Base-by-base conservation (phyloP, 192 early-diverging fungal genomes). In the Rhizoclosmatium globosum region DNA sequence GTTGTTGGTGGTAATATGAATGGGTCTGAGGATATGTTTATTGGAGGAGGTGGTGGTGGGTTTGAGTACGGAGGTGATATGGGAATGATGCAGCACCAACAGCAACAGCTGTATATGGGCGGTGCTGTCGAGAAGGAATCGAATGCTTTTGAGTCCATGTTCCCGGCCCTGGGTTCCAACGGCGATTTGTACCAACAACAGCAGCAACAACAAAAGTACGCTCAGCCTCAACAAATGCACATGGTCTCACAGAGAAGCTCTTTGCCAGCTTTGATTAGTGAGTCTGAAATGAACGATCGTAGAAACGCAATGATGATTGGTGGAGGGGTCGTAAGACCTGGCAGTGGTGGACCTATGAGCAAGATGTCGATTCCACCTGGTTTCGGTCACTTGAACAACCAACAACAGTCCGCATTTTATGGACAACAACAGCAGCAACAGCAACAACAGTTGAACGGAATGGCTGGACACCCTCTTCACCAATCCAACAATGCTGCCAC, bases 351-450 rank as follows among this genome's bases (percentile, higher is more conserved):
- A 31, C 31, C 9, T 13, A 53, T 53, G 15, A 13, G 45, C 47
- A 50, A 47, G 41, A 61, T 48, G 23, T 48, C 67, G 39, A 39
- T 53, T 46, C 77, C 60, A 41, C 44, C 62, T 57, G 58, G 67
- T 43, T 65, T 62, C 59, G 42, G 21, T 21, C 44, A 60, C 56
- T 15, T 38, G 4, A 47, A 59, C 48, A 31, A 47, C 31, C 71
- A 47, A 21, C 64, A 53, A 23, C 65, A 76, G 6, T 38, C 44
- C 21, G 48, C 13, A n/a, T 67, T 21, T 9, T 64, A 50, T 80
- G 15, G 48, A 76, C 42, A 81, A 69, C 65, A 47, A 47, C 73
- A 67, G 47, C 73, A 19, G 21, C 79, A 76, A 23, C 73, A 68
- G 73, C 79, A 73, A 59, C 76, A 76, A 38, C 62, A 68, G 62